These are phyloP conservation scores for Rhizopogon roseolus DNA, from an alignment of 768 basidiomycete species.

Conservation along the genomic window DNA sequence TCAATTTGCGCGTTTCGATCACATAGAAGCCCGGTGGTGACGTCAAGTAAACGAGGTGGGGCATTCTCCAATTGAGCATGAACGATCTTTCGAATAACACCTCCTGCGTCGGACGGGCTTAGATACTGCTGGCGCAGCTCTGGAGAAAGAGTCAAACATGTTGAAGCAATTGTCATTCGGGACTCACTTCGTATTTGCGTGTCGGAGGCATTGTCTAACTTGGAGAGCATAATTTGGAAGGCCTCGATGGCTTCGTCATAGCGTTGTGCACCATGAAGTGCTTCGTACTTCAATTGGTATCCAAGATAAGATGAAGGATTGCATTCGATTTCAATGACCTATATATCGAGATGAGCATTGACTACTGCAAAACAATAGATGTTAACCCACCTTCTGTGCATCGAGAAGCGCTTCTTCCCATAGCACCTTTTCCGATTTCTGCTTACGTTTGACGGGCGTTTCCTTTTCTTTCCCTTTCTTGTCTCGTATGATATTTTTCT, in stretches of 20 bases:
- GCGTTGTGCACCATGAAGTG: too few species aligned
- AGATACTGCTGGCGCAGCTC: neutral
- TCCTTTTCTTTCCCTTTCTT: too few species aligned
- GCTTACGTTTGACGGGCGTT: too few species aligned
- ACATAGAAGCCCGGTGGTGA: neutral
- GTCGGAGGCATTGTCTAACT: neutral
- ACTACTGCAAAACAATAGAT: too few species aligned
- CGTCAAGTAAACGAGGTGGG: neutral
- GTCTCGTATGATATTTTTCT: too few species aligned
- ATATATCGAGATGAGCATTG: too few species aligned
- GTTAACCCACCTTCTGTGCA: too few species aligned
- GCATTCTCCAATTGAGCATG: neutral
- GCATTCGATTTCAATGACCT: slow-evolving; percentile 2
- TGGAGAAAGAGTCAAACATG: neutral
- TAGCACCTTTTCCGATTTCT: too few species aligned
- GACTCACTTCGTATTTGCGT: neutral
- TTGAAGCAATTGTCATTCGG: neutral
- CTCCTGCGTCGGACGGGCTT: neutral
- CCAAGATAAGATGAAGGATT: slow-evolving; percentile 7
- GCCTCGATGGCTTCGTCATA: neutral
- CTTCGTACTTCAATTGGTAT: too few species aligned
- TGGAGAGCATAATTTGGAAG: neutral
- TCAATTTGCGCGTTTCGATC: neutral
- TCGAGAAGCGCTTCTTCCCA: too few species aligned
- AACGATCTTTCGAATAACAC: neutral